Evolutionary conservation across 352 stramenopile genomes (phyloP).

Genomic region (Elongisporangium undulatum): DNA sequence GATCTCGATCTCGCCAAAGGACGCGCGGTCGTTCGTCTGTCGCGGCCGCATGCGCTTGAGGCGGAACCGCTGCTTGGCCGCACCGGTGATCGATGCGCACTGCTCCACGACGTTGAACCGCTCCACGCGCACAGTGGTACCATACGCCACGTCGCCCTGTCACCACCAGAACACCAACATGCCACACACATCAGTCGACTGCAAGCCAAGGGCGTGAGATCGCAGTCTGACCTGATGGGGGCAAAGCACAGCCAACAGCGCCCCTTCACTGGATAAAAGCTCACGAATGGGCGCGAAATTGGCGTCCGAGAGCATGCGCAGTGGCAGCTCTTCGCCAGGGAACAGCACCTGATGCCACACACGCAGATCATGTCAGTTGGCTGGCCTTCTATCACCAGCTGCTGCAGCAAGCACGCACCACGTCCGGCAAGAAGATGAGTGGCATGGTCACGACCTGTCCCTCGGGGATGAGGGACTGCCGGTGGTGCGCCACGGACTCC

Average conservation of each 20-base stretch:
- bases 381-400: neutral
- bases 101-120: constrained; percentile 42
- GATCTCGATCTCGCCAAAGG: constrained; percentile 56
- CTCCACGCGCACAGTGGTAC: constrained; percentile 69
- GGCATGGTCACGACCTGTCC: constrained; percentile 52
- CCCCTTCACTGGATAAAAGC: constrained; percentile 35
- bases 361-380: neutral
- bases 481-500: constrained; percentile 49
- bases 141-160: constrained; percentile 37
- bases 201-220: neutral
- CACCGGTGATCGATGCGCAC: constrained; percentile 45
- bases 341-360: constrained; percentile 61
- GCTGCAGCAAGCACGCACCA: constrained; percentile 33
- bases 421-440: constrained; percentile 69
- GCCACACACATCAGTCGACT: neutral
- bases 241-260: constrained; percentile 55
- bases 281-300: constrained; percentile 40
- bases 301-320: constrained; percentile 67
- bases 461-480: constrained; percentile 40
- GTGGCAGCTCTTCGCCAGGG: constrained; percentile 67
- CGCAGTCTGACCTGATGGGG: constrained; percentile 29
- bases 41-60: constrained; percentile 19
- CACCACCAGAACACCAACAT: neutral
- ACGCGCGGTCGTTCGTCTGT: constrained; percentile 6
- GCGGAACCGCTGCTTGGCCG: constrained; percentile 66